A percentile compares a stretch with the other conserved stretches of the same genome.
These are phyloP conservation scores for Bipolaris zeicola DNA, from an alignment of 2,329 filamentous ascomycete genomes.

Conservation along the genomic window DNA sequence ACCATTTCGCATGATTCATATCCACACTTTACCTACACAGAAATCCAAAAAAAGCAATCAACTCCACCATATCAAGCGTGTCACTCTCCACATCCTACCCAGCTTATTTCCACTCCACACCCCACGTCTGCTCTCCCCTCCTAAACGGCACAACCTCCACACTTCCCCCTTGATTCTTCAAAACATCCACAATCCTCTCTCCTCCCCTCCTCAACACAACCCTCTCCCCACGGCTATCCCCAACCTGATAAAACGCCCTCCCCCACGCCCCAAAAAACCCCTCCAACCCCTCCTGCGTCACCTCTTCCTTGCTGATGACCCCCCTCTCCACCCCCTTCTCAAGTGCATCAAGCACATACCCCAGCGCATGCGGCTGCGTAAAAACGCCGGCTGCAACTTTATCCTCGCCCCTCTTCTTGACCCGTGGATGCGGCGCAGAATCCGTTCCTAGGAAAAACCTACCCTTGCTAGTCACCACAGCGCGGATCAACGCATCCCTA, in stretches of 20 bases:
- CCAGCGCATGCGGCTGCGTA: constrained; percentile 73
- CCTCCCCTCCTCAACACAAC: constrained; percentile 63
- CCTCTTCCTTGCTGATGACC: constrained; percentile 59
- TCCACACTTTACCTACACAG: too few relatives aligned
- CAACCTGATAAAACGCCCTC: constrained; percentile 63
- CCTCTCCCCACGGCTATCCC: constrained; percentile 51
- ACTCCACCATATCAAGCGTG: too few relatives aligned
- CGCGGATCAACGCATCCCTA: constrained; percentile 72
- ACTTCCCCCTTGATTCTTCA: constrained; percentile 58
- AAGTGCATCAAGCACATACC: constrained; percentile 68
- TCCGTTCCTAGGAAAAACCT: constrained; percentile 79
- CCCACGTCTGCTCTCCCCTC: constrained; percentile 66
- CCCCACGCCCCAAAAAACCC: constrained; percentile 65
- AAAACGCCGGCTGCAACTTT: constrained; percentile 73
- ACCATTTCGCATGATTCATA: too few relatives aligned
- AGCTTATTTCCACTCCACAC: constrained; percentile 48
- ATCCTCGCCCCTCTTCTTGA: constrained; percentile 63
- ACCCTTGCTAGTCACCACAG: constrained; percentile 58
- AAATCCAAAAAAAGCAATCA: too few relatives aligned
- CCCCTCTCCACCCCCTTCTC: constrained; percentile 65
- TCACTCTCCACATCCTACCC: too few relatives aligned
- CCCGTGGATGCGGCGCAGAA: constrained; percentile 69
- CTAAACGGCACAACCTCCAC: constrained; percentile 70
- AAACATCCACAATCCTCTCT: constrained; percentile 60
- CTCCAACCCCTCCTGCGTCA: constrained; percentile 60